phyloP scores from a whole-genome alignment of 2,329 filamentous ascomycete genomes.

The Stachybotrys elegans region DNA sequence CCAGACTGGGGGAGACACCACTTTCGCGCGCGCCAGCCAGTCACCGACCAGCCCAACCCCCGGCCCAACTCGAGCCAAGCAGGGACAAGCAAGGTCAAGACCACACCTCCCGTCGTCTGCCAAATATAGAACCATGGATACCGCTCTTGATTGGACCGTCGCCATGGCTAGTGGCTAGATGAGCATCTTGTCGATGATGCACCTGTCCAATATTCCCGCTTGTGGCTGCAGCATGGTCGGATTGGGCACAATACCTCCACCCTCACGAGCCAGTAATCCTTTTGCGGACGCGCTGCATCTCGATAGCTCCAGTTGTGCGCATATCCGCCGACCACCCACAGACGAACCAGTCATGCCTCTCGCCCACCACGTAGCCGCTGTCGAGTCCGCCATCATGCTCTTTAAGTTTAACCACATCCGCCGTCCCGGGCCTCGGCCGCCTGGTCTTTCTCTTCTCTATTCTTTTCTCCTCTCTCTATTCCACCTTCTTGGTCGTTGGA shows the following conservation, averaged over 20 bases:
- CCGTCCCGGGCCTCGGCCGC: slow-evolving; percentile 6
- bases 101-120: too few species aligned
- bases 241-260: slow-evolving; percentile 14
- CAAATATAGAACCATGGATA: slow-evolving; percentile 29
- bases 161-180: slow-evolving; percentile 13
- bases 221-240: slow-evolving; percentile 12
- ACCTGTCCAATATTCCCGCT: slow-evolving; percentile 15
- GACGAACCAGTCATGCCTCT: slow-evolving; percentile 12
- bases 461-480: slow-evolving; percentile 28
- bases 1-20: too few species aligned
- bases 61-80: too few species aligned
- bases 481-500: too few species aligned
- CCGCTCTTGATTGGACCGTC: slow-evolving; percentile 25
- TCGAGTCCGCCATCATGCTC: neutral
- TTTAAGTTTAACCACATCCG: neutral
- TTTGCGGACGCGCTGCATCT: slow-evolving; percentile 11
- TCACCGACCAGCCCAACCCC: slow-evolving; percentile 14
- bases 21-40: slow-evolving; percentile 37
- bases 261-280: slow-evolving; percentile 17
- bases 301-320: neutral
- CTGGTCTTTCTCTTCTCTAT: slow-evolving; percentile 23
- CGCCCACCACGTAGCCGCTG: slow-evolving; percentile 21
- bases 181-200: slow-evolving; percentile 14
- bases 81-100: too few species aligned
- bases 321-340: too few species aligned